phyloP scores from a whole-genome alignment of 768 basidiomycete species.

The Collybiopsis luxurians region DNA sequence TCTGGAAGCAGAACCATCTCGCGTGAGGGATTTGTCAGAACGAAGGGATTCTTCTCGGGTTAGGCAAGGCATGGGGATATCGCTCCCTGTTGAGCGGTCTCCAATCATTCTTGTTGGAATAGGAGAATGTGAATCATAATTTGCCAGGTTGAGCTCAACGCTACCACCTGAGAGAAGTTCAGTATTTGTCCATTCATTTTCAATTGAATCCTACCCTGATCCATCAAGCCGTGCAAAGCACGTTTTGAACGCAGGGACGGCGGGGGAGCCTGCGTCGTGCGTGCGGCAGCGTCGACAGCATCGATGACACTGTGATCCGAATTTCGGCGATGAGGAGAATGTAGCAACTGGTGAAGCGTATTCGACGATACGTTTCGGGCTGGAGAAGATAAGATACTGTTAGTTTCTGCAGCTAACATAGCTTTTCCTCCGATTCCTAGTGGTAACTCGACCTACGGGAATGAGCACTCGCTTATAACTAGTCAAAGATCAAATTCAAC shows the following conservation, averaged over 20 bases:
- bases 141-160: conserved; percentile 44
- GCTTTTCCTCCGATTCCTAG: conserved; percentile 69
- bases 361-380: not conserved
- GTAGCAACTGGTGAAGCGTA: conserved; percentile 17
- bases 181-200: conserved; percentile 38
- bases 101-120: conserved; percentile 42
- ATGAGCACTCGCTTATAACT: too few relatives aligned
- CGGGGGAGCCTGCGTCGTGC: conserved; percentile 24
- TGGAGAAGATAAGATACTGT: not conserved
- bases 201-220: conserved; percentile 42
- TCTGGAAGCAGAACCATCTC: conserved; percentile 2
- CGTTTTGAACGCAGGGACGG: conserved; percentile 32
- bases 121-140: conserved; percentile 29
- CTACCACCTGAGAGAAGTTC: conserved; percentile 53
- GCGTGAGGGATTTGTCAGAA: conserved; percentile 2
- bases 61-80: conserved; percentile 14
- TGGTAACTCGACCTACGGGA: conserved; percentile 57
- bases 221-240: conserved; percentile 65
- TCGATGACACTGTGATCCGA: conserved; percentile 21
- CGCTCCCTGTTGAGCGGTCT: conserved; percentile 38
- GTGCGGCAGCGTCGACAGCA: conserved; percentile 28
- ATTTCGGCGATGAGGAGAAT: conserved; percentile 16
- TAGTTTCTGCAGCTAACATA: conserved; percentile 20
- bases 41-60: conserved; percentile 8
- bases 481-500: too few relatives aligned